Base-by-base conservation (phyloP, 1,139 yeast genomes). In the Candida neerlandica region DNA sequence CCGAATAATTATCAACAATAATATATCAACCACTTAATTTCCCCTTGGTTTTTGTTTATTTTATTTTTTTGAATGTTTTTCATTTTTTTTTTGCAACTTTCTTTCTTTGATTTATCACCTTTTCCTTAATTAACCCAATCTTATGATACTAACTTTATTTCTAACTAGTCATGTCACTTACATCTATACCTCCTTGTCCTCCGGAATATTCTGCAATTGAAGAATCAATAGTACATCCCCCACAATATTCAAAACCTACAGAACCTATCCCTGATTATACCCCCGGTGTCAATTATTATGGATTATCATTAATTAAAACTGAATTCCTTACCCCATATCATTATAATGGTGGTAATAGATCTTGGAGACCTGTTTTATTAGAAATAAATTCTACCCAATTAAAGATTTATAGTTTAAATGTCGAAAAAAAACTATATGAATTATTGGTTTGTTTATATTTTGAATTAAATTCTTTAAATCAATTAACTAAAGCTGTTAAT, bases 301-400 rank as follows among this genome's bases (percentile, higher is more conserved):
- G 80, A 2, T 46, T 73, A 12, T 59, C 70, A 2, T 60, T 75
- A 34, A 51, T 68, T 40, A 70, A 73, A 45, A 65, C 70, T 4
- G 80, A 75, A 57, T 71, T 73, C 48, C 47, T 56, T 11, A 70
- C 77, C 1, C 80, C 80, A 0, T 75, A 65, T 51, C 72, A 68
- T 51, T 53, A 58, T 49, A 68, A 67, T 55, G 57, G 52, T 26
- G 59, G 64, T 7, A 59, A 58, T 23, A 49, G 72, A 27, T 49
- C 58, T 7, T 82, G 86, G 86, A 65, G 65, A 46, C 76, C 79
- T 0, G 81, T 78, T 39, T 60, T 78, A 43, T 63, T 81, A n/a
- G 84, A 78, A 53, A 64, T 84, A 48, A 81, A 82, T 62, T 80
- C 82, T 52, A 84, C 86, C 16, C 85, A 81, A 59, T 67, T 84